Percentiles rank a stretch among this genome's conserved stretches.
Conservation (phyloP, 768 basidiomycete genomes). For the Kwoniella dejecticola region DNA sequence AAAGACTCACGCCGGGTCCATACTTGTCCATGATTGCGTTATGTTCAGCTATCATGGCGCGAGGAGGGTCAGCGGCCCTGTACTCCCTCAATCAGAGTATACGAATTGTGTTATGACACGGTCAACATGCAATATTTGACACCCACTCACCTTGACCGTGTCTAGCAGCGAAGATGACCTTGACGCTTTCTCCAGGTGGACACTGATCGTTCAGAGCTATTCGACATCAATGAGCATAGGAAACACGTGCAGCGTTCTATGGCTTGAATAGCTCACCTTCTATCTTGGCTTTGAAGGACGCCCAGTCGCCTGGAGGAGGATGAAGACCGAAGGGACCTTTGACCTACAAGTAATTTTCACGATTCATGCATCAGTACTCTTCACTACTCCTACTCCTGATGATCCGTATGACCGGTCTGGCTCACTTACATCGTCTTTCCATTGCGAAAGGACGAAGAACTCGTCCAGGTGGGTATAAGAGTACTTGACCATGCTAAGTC, state of each 20-base stretch:
- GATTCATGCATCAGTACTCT: background rate
- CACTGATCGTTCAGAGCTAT: constrained; percentile 23
- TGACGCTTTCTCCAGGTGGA: constrained; percentile 26
- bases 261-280: constrained; percentile 9
- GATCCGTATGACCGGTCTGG: background rate
- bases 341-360: constrained; percentile 4
- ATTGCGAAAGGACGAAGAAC: constrained; percentile 26
- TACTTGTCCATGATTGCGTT: constrained; percentile 25
- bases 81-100: background rate
- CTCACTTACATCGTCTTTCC: constrained; percentile 29
- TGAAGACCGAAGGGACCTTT: constrained; percentile 27
- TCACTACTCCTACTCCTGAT: no score
- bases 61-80: background rate
- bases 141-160: constrained; percentile 37
- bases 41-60: constrained; percentile 26
- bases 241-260: background rate
- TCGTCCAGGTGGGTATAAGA: constrained; percentile 24
- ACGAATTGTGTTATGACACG: no score
- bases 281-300: constrained; percentile 20
- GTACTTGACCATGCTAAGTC: constrained; percentile 18
- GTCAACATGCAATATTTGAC: background rate
- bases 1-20: constrained; percentile 10
- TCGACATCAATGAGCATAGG: background rate
- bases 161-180: constrained; percentile 35
- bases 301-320: constrained; percentile 31